A percentile compares a stretch with the other conserved stretches of the same genome.
Conservation (phyloP, 371 early-diverging fungal genomes). For the Saksenaea vasiformis region DNA sequence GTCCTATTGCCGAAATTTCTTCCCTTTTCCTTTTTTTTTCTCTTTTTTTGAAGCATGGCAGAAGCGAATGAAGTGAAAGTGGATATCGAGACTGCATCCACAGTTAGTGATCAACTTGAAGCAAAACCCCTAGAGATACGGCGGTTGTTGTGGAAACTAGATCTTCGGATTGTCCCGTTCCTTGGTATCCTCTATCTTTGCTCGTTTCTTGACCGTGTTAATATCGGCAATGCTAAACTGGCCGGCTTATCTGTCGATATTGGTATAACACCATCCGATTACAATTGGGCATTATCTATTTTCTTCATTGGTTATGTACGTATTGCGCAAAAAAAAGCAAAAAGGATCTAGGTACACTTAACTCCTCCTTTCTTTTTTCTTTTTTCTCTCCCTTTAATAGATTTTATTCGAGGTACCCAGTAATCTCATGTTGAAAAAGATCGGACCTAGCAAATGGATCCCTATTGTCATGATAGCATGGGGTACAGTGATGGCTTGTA, state of each 20-base stretch:
- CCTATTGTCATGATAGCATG: conserved; percentile 59
- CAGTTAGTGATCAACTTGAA: not conserved
- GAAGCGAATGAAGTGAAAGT: not conserved
- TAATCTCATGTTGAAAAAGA: conserved; percentile 66
- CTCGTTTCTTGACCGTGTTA: conserved; percentile 56
- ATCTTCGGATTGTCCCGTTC: conserved; percentile 28
- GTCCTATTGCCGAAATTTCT: not conserved
- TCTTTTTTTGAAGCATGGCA: not conserved
- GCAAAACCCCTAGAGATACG: conserved; percentile 14
- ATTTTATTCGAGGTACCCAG: conserved; percentile 72
- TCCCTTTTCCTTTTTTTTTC: not conserved
- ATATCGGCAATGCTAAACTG: conserved; percentile 63
- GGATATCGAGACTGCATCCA: not conserved
- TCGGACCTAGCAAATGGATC: conserved; percentile 73
- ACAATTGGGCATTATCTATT: conserved; percentile 61
- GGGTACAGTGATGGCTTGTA: conserved; percentile 47
- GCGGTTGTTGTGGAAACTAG: conserved; percentile 19
- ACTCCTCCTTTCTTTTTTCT: too few species aligned
- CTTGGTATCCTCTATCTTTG: conserved; percentile 53
- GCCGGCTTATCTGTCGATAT: conserved; percentile 51
- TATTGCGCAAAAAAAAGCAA: not conserved
- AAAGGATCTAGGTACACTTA: not conserved
- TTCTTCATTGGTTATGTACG: conserved; percentile 66
- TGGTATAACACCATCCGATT: conserved; percentile 43
- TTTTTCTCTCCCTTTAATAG: too few species aligned